Evolutionary conservation across 352 stramenopile genomes (phyloP).

Genomic region (Globisporangium cylindrosporum): DNA sequence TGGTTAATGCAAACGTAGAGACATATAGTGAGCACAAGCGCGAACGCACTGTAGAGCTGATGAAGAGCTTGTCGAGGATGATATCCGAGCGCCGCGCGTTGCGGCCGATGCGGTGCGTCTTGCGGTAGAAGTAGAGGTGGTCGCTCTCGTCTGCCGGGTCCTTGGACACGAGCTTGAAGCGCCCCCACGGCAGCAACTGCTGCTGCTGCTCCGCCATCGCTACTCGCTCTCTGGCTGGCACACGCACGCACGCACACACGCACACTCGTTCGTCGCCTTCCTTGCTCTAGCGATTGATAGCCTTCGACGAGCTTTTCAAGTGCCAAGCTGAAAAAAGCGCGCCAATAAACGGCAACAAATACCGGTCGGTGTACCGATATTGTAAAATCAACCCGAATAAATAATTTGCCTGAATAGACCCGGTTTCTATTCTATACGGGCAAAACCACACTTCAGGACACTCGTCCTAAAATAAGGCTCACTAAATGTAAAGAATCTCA

Average conservation of each 20-base stretch:
- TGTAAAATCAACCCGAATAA: no score
- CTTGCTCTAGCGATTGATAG: neutral
- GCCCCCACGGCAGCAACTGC: slow-evolving; percentile 38
- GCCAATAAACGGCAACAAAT: neutral
- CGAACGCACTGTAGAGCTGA: slow-evolving; percentile 61
- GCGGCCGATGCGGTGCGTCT: slow-evolving; percentile 51
- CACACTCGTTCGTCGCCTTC: neutral
- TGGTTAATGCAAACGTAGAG: neutral
- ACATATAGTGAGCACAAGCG: neutral
- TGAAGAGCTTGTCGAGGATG: slow-evolving; percentile 54
- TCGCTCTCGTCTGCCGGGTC: slow-evolving; percentile 48
- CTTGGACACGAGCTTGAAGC: slow-evolving; percentile 63
- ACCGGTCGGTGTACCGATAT: neutral
- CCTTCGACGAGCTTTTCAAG: neutral
- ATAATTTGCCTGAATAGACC: no score
- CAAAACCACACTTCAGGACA: no score
- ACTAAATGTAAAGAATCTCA: no score
- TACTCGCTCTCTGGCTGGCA: neutral
- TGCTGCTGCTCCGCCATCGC: neutral
- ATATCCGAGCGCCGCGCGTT: slow-evolving; percentile 41
- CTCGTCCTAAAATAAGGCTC: no score
- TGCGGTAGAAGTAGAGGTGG: slow-evolving; percentile 57
- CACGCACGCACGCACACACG: no score
- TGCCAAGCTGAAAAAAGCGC: neutral
- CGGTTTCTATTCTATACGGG: no score